Evolutionary conservation across 768 basidiomycete genomes (phyloP).

Genomic region (Pleurotus eryngii): DNA sequence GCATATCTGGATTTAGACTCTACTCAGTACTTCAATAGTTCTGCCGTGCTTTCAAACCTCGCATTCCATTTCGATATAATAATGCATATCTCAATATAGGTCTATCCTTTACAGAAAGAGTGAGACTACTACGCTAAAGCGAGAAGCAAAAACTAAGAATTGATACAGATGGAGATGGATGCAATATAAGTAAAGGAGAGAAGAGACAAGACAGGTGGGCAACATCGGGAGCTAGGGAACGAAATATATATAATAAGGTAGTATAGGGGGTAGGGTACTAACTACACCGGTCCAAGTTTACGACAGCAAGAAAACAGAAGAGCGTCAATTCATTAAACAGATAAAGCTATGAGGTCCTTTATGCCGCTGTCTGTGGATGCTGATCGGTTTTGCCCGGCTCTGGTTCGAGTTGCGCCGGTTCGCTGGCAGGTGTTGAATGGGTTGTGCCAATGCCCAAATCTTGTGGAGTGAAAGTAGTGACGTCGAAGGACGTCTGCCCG

Average conservation of each 20-base stretch:
- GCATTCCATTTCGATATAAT: constrained; percentile 2
- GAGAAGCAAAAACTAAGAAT: constrained; percentile 1
- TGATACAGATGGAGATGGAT: constrained; percentile 2
- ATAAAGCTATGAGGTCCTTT: constrained; percentile 14
- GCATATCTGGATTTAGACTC: constrained; percentile 17
- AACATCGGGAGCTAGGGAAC: background rate
- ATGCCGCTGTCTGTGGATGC: constrained; percentile 25
- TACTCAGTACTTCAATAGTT: constrained; percentile 2
- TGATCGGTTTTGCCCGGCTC: constrained; percentile 71
- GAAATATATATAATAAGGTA: constrained; percentile 1
- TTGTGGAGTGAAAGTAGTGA: constrained; percentile 60
- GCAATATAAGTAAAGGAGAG: background rate
- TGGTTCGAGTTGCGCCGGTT: constrained; percentile 53
- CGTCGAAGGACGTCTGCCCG: constrained; percentile 65
- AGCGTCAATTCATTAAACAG: constrained; percentile 9
- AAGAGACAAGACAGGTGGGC: background rate
- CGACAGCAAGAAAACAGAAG: constrained; percentile 8
- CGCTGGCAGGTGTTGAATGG: constrained; percentile 46
- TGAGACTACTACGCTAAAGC: constrained; percentile 3
- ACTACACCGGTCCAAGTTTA: background rate
- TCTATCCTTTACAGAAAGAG: constrained; percentile 8
- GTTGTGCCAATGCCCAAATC: constrained; percentile 59
- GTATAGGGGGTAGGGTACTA: background rate
- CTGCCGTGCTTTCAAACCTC: background rate
- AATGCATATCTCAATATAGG: constrained; percentile 8